Evolutionary conservation across 2,329 filamentous ascomycete species (phyloP), one percentile per base, ranked within the genome.

Genomic region (Phaeosphaeriaceae sp.): DNA sequence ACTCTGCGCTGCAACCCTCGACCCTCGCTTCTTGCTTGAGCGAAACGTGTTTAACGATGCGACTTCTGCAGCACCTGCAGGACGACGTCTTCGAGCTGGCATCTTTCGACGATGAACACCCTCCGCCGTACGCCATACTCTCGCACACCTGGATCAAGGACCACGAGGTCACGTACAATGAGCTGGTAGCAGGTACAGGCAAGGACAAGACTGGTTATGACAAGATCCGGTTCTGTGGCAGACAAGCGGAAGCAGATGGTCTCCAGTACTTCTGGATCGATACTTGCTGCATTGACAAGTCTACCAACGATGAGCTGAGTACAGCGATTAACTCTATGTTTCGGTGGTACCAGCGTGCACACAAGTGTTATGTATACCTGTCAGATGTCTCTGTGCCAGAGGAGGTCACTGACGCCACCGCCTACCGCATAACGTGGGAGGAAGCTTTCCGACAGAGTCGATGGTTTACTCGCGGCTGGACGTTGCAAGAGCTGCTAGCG

Each of bases 51-150:
- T 20, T 23, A 20, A 23, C 29, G 43, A 63, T 63, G 58, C 60
- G 58, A 20, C 56, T 60, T 17, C 48, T 60, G 21, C 40, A 57
- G 48, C 46, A 43, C 44, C 35, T 42, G 35, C 40, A 49, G 39
- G 40, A 37, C 44, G 30, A 48, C 55, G 46, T 46, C 38, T 61
- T 62, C 40, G 35, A 52, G 34, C 50, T 63, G 34, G 42, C 50
- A 11, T 49, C 48, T 43, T 52, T 56, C 51, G 46, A 41, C 33
- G 46, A 48, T 32, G 46, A 62, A 37, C 6, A 20, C 29, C 16
- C 32, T 42, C 58, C 56, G 41, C 51, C 53, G 23, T 60, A 63
- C 42, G 52, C 56, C 23, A 61, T 63, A 18, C 58, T 63, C 20
- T 61, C 58, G 26, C 58, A 61, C 43, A 58, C 47, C 42, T 61